Evolutionary conservation across 1,284 basidiomycete species (phyloP).

Genomic region (Ganoderma leucocontextum): DNA sequence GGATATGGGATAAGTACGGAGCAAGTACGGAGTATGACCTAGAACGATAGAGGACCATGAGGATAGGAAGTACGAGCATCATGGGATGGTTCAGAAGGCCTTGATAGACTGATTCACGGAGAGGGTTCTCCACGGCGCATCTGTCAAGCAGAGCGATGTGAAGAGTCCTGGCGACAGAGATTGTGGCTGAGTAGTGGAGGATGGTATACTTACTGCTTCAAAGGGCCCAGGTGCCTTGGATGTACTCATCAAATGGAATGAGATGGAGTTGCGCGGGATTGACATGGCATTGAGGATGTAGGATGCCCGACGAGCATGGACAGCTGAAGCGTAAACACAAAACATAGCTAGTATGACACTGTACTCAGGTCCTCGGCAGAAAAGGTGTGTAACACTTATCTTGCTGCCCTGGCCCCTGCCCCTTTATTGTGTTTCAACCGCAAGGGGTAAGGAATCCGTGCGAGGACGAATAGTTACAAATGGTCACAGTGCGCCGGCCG

Average conservation of each 20-base stretch:
- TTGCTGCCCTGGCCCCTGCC: background rate
- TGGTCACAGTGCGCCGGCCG: background rate
- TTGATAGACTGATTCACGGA: background rate
- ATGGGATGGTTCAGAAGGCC: background rate
- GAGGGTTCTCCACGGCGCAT: background rate
- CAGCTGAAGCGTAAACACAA: background rate
- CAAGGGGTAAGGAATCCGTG: background rate
- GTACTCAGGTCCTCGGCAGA: background rate
- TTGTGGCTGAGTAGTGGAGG: background rate
- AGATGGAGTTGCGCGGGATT: background rate
- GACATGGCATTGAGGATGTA: background rate
- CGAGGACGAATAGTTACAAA: background rate
- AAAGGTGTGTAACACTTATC: background rate
- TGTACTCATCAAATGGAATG: background rate
- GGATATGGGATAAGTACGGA: background rate
- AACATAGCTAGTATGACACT: background rate
- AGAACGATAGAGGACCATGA: background rate
- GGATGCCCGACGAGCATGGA: background rate
- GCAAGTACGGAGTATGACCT: background rate
- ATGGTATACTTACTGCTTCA: background rate
- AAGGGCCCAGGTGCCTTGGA: background rate
- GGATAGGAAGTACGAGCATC: background rate
- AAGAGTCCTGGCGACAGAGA: background rate
- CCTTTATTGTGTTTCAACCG: background rate
- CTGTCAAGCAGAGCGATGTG: slow-evolving; percentile 4